Evolutionary conservation across 257 asterid species (phyloP).

Genomic region (Coffea eugenioides): DNA sequence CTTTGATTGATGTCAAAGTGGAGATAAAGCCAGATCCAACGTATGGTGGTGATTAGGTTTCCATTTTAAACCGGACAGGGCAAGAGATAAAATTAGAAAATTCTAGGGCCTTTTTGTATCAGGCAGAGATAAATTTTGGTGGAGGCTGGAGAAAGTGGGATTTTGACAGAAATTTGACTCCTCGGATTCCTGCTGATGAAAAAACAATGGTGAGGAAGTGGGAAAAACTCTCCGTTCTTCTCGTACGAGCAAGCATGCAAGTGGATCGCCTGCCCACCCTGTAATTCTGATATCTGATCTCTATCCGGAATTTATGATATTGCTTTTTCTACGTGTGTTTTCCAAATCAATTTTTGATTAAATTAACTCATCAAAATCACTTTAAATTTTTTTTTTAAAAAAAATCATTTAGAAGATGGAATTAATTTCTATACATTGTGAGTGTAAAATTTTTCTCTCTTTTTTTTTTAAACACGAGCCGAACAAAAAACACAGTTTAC

Average conservation of each 20-base stretch:
- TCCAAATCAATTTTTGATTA: too few species aligned
- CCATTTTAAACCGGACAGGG: background rate
- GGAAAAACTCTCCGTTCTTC: background rate
- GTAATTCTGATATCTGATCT: too few species aligned
- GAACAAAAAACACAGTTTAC: too few species aligned
- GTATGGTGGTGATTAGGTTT: background rate
- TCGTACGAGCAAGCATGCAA: background rate
- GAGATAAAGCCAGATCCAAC: conserved; percentile 1
- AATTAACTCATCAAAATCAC: too few species aligned
- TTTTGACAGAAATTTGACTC: background rate
- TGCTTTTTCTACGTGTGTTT: too few species aligned
- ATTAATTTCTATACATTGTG: too few species aligned
- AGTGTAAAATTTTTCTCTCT: too few species aligned
- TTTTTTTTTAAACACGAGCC: too few species aligned
- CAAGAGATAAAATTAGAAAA: background rate
- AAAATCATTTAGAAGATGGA: too few species aligned
- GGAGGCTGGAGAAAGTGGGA: background rate
- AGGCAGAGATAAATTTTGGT: background rate
- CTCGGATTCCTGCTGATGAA: background rate
- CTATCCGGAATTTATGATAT: too few species aligned
- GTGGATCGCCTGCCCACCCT: too few species aligned
- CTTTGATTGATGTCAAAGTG: background rate
- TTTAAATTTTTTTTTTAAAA: too few species aligned
- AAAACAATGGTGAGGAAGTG: background rate
- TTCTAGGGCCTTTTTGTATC: background rate